A percentile compares a stretch with the other conserved stretches of the same genome.
Conservation (phyloP, 257 asterid genomes). For the Galeopsis tetrahit region DNA sequence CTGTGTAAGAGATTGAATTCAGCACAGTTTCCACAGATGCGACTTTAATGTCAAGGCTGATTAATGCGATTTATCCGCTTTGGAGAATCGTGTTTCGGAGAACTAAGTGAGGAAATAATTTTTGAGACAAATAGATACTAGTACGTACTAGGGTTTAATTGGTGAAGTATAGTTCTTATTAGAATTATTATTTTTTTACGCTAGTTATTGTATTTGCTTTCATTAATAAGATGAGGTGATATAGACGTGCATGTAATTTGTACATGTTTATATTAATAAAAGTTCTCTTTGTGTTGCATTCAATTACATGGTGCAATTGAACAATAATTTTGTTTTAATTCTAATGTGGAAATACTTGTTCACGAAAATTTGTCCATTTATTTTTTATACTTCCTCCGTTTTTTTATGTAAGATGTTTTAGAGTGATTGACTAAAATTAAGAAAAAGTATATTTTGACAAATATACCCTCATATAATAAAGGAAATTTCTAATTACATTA, state of each 20-base stretch:
- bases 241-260: neutral
- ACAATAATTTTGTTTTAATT: too few species aligned
- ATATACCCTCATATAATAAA: too few species aligned
- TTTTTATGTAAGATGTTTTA: too few species aligned
- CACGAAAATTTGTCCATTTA: too few species aligned
- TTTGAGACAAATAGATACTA: neutral
- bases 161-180: neutral
- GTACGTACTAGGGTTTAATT: neutral
- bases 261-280: neutral
- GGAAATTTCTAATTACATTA: too few species aligned
- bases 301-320: too few species aligned
- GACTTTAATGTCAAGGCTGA: neutral
- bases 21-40: neutral
- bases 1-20: conserved; percentile 31
- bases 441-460: too few species aligned
- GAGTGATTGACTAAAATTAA: too few species aligned
- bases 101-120: conserved; percentile 18
- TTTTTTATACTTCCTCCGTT: too few species aligned
- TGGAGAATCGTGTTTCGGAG: neutral
- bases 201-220: neutral
- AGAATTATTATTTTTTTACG: neutral
- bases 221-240: conserved; percentile 7
- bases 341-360: too few species aligned
- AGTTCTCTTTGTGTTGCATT: too few species aligned
- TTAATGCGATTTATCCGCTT: neutral